Evolutionary conservation across 2,329 filamentous ascomycete species (phyloP), one percentile per base, ranked within the genome.

Genomic region (Fusarium sp.): DNA sequence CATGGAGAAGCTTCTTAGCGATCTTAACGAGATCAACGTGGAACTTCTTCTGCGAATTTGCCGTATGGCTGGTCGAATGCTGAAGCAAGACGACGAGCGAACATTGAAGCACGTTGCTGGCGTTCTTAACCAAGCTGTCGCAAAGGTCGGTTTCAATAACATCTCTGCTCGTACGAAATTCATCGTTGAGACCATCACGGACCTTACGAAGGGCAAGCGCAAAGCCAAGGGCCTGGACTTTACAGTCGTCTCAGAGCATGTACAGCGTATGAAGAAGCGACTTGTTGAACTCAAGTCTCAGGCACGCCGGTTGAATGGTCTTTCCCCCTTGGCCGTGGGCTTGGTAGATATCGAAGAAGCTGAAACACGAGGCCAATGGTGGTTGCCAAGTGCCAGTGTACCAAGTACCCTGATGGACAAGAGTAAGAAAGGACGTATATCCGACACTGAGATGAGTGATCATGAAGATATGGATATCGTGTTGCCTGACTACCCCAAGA

Each of bases 331-430:
- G 64, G 90, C 93, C 11, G 90, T 98, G 61, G 90, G 92, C 13
- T 85, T 98, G 6, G 85, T 87, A 40, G 96, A 99, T 75, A 93
- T 99, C 54, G 90, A 90, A 68, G 89, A 94, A 67, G 91, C 91
- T 1, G 92, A 95, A 42, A 95, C 92, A 77, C 92, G 91, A 77
- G 96, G 96, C 1, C 98, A 97, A 82, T 99, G 96, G 96, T 99
- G 96, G 96, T 88, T 98, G 22, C 93, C 98, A 7, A 96, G 96
- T 54, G 95, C 96, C n/a, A 97, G 94, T 79, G 98, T 95, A 88
- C 83, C 86, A 6, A 87, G 65, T 22, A 81, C 78, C 53, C 60
- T 70, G 8, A 45, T 70, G 29, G 67, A 70, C 25, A 71, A 71
- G 40, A 63, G 57, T 14, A 61, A 52, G 58, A 73, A 46, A 62